Evolutionary conservation across 345 rosid species (phyloP).

Genomic region (Eucalyptus microcorys): DNA sequence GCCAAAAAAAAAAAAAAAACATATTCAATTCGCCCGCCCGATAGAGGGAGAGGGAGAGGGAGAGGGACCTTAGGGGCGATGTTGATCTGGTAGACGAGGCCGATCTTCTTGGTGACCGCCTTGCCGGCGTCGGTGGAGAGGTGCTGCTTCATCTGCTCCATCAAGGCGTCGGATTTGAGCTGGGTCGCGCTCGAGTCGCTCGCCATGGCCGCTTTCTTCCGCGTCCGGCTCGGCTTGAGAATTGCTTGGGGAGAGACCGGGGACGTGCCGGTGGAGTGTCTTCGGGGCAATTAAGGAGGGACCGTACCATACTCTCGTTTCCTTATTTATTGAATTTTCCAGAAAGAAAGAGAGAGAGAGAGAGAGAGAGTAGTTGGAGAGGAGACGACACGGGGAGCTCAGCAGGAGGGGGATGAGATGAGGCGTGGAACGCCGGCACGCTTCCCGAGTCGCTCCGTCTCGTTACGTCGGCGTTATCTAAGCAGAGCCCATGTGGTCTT

Average conservation of each 20-base stretch:
- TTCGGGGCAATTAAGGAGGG: background rate
- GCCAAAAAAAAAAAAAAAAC: too few relatives aligned
- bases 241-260: background rate
- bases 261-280: background rate
- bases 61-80: conserved; percentile 77
- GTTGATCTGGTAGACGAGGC: conserved; percentile 83
- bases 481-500: background rate
- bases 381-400: background rate
- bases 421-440: background rate
- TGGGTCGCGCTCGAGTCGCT: background rate
- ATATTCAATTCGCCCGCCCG: background rate
- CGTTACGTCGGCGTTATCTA: background rate
- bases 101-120: conserved; percentile 49
- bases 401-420: background rate
- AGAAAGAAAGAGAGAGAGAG: background rate
- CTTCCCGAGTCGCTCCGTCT: background rate
- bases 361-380: background rate
- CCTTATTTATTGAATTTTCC: background rate
- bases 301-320: background rate
- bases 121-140: conserved; percentile 67
- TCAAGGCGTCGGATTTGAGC: conserved; percentile 58
- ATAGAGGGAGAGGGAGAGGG: background rate
- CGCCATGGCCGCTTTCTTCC: conserved; percentile 21
- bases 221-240: background rate
- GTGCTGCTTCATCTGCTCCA: conserved; percentile 67